phyloP scores from a whole-genome alignment of 805 yeast species.

The Starmerella stellata region DNA sequence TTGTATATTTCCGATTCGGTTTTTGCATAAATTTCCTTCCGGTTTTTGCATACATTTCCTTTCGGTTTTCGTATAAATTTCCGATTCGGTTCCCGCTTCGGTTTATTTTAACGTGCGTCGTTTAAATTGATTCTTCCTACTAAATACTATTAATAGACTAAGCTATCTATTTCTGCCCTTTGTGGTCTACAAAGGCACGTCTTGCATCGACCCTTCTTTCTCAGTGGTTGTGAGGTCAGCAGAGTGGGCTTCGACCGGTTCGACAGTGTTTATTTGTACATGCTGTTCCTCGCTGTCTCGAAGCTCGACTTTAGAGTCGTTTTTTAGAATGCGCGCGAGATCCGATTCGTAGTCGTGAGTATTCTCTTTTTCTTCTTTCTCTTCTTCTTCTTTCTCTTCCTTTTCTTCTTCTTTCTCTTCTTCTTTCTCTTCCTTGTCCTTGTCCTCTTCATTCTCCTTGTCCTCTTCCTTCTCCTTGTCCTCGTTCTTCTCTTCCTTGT shows the following conservation, averaged over 20 bases:
- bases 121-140: too few species aligned
- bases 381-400: background rate
- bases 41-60: too few species aligned
- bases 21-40: too few species aligned
- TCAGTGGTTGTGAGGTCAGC: background rate
- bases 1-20: too few species aligned
- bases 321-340: background rate
- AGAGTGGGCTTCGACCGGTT: background rate
- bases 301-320: background rate
- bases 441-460: constrained; percentile 7
- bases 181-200: background rate
- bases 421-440: constrained; percentile 9
- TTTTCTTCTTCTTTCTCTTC: constrained; percentile 14
- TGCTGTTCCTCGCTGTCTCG: background rate
- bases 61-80: too few species aligned
- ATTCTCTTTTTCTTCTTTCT: background rate
- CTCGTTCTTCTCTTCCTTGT: background rate
- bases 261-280: background rate
- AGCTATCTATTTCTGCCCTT: background rate
- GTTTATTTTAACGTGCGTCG: too few species aligned
- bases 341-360: background rate
- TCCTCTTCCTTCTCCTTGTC: background rate
- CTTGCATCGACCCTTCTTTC: background rate
- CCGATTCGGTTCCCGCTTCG: too few species aligned
- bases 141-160: background rate